A percentile compares a stretch with the other conserved stretches of the same genome.
phyloP scores from a whole-genome alignment of 345 rosid species.

The Ceriops decandra region DNA sequence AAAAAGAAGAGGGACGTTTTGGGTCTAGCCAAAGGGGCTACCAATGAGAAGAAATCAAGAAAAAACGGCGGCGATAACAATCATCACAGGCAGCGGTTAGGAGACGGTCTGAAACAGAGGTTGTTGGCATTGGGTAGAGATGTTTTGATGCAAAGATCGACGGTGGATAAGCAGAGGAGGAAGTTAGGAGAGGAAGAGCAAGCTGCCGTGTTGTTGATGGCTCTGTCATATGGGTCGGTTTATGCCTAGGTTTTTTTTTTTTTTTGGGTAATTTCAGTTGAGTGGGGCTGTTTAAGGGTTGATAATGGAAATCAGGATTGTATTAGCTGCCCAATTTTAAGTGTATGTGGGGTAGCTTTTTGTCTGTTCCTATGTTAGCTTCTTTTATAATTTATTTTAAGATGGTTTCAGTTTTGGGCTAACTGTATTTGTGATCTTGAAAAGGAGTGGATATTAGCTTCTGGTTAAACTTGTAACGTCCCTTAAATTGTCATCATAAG shows the following conservation, averaged over 20 bases:
- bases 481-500: too few relatives aligned
- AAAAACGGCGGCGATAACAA: conserved; percentile 16
- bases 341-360: too few relatives aligned
- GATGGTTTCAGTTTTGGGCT: too few relatives aligned
- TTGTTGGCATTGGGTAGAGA: conserved; percentile 60
- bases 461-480: too few relatives aligned
- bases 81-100: conserved; percentile 19
- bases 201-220: conserved; percentile 90
- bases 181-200: conserved; percentile 83
- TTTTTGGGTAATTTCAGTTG: too few relatives aligned
- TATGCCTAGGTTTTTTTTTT: conserved; percentile 22
- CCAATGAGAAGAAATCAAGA: conserved; percentile 49
- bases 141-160: conserved; percentile 47
- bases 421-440: too few relatives aligned
- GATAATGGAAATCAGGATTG: too few relatives aligned
- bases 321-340: too few relatives aligned
- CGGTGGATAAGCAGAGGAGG: conserved; percentile 47
- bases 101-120: conserved; percentile 62
- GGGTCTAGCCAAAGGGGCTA: conserved; percentile 35
- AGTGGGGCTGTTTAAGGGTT: too few relatives aligned
- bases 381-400: too few relatives aligned
- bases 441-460: too few relatives aligned
- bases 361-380: too few relatives aligned
- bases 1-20: conserved; percentile 63
- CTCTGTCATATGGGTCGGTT: conserved; percentile 75